Evolutionary conservation across 2,329 filamentous ascomycete species (phyloP), one percentile per base, ranked within the genome.

Genomic region (Fusarium neocosmosporiellum): DNA sequence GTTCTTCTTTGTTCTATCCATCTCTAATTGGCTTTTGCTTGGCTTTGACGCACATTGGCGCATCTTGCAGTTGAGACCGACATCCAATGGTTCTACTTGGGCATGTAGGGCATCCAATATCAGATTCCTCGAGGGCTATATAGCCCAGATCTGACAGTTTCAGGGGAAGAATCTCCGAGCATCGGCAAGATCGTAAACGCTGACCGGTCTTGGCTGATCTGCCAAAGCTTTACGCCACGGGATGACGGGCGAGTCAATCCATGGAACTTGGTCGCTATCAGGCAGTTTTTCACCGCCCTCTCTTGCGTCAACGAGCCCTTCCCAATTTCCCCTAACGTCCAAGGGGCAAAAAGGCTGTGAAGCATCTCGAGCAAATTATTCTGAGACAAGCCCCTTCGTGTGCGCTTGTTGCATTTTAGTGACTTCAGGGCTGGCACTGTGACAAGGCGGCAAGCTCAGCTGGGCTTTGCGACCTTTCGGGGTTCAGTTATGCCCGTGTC

Each of bases 401-500:
- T 58, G 60, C 50, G 53, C 43, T 59, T 65, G 8, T 69, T 63
- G 67, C 68, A 75, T 78, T 75, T 71, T 67, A 73, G 34, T n/a
- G 22, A 39, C 62, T n/a, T 53, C 59, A 57, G 58, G 58, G 48
- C 33, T 68, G 53, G 59, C 48, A 41, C 57, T 66, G 41, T 60
- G 63, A 65, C 63, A 54, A 66, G 20, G 55, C 43, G 34, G 48
- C 43, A 43, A 24, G 60, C 66, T 93, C 88, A 96, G 78, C 93
- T 93, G 29, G 96, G 96, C 84, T 97, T 96, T 22, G 96, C 96
- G 67, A 98, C 96, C 86, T 99, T 99, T 81, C 96, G 91, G 74
- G 85, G 84, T 87, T 98, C 96, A 74, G 87, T 90, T 53, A 86
- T 79, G 4, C 94, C 95, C 8, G 92, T 97, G 78, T 92, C 90